Percentiles rank a stretch among this genome's conserved stretches.
phyloP scores from a whole-genome alignment of 352 stramenopile species.

The Chrysophaeum taylorii region DNA sequence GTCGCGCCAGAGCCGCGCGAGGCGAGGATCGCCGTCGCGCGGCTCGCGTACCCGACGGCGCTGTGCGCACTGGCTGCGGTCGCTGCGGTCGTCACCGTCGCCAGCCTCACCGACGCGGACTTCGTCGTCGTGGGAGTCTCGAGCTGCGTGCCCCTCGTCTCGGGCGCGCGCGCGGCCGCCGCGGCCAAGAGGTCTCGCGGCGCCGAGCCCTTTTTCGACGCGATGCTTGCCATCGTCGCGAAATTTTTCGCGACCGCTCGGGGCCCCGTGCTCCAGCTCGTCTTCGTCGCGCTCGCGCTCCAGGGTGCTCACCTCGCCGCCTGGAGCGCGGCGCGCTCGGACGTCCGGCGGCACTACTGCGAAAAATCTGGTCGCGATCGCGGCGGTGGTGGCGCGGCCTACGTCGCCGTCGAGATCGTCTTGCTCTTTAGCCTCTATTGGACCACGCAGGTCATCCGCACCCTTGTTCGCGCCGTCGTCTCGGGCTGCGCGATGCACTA shows the following conservation, averaged over 20 bases:
- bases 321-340: background rate
- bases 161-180: no score
- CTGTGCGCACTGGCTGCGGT: no score
- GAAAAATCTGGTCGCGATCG: no score
- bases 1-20: no score
- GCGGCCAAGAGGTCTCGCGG: no score
- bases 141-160: no score
- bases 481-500: background rate
- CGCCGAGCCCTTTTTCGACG: background rate
- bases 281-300: background rate
- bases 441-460: background rate
- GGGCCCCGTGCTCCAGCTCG: background rate
- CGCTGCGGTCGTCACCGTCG: no score
- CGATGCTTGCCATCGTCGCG: background rate
- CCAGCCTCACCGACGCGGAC: no score
- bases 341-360: no score
- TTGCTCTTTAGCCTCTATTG: background rate
- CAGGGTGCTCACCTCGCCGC: background rate
- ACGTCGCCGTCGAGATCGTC: background rate
- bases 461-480: background rate
- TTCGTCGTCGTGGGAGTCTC: no score
- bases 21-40: no score
- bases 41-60: no score
- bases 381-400: background rate
- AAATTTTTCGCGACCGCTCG: background rate